A percentile compares a stretch with the other conserved stretches of the same genome.
Conservation (phyloP, 2,329 filamentous ascomycete genomes). For the Aspergillus uvarum region DNA sequence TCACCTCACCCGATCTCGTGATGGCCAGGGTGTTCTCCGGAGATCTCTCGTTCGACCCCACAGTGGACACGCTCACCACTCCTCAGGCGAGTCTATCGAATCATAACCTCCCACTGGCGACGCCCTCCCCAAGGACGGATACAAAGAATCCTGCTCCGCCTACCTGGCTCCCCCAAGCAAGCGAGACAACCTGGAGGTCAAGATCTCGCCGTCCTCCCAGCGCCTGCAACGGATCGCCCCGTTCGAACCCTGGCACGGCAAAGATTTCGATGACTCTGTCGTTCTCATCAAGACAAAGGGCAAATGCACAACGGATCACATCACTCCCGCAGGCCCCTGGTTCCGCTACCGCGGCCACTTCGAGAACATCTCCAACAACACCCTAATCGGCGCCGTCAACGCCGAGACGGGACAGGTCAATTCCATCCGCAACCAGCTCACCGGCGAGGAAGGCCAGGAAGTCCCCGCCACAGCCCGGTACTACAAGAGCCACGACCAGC, state of each 20-base stretch:
- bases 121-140: too few relatives aligned
- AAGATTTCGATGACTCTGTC: background rate
- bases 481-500: background rate
- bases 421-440: background rate
- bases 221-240: background rate
- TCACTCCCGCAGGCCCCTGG: background rate
- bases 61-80: too few relatives aligned
- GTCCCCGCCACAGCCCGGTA: background rate
- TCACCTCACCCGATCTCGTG: too few relatives aligned
- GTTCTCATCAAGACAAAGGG: background rate
- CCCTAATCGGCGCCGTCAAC: background rate
- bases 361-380: constrained; percentile 4
- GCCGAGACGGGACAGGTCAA: background rate
- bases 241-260: background rate
- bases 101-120: too few relatives aligned
- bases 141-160: background rate
- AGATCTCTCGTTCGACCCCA: too few relatives aligned
- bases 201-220: background rate
- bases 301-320: background rate
- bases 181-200: background rate
- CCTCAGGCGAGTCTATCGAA: too few relatives aligned
- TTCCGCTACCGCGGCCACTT: constrained; percentile 1
- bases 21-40: too few relatives aligned
- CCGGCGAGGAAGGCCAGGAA: background rate
- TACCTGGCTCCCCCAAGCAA: background rate